Conservation (phyloP, 2,329 filamentous ascomycete genomes). For the Tolypocladium nubicola region DNA sequence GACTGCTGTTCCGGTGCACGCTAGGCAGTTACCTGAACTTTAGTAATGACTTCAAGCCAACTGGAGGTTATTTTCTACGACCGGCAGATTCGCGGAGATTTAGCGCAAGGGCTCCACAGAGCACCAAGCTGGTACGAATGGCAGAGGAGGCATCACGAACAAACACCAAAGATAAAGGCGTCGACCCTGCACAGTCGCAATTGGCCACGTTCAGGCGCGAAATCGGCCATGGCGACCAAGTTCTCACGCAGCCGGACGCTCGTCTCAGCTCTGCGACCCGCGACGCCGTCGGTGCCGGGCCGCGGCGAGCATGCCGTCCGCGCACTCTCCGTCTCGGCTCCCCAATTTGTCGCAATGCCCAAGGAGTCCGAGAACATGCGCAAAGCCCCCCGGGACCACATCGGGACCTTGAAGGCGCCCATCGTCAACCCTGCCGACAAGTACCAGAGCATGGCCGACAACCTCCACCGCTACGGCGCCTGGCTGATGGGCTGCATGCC, state of each 20-base stretch:
- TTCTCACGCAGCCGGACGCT: slow-evolving; percentile 45
- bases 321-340: slow-evolving; percentile 39
- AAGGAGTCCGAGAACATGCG: slow-evolving; percentile 58
- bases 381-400: slow-evolving; percentile 45
- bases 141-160: not conserved
- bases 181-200: slow-evolving; percentile 21
- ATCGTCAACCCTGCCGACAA: slow-evolving; percentile 90
- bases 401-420: slow-evolving; percentile 61
- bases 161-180: not conserved
- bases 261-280: slow-evolving; percentile 44
- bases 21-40: not conserved
- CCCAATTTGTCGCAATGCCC: slow-evolving; percentile 42
- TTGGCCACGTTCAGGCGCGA: slow-evolving; percentile 28
- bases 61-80: slow-evolving; percentile 10
- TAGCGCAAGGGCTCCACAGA: not conserved
- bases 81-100: slow-evolving; percentile 19
- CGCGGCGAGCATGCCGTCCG: slow-evolving; percentile 31
- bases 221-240: slow-evolving; percentile 48
- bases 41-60: not conserved
- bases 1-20: not conserved
- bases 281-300: slow-evolving; percentile 30
- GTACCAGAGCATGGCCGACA: slow-evolving; percentile 75
- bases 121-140: too few relatives aligned
- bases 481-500: slow-evolving; percentile 95
- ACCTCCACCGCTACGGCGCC: slow-evolving; percentile 87